Percentiles rank a stretch among this genome's conserved stretches.
phyloP scores from a whole-genome alignment of 306 rosid genomes.

The Vigna radiata region DNA sequence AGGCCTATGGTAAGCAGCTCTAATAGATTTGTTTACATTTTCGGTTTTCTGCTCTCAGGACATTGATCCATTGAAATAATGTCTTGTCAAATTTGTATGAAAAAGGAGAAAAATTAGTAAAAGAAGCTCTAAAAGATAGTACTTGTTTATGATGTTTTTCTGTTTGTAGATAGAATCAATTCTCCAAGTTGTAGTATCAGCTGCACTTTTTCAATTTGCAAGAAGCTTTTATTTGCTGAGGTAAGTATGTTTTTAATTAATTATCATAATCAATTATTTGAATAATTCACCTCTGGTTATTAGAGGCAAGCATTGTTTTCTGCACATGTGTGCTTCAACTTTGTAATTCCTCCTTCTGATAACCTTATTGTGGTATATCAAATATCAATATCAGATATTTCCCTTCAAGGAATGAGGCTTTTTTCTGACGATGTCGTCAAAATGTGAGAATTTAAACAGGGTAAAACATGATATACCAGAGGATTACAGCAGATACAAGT shows the following conservation, averaged over 20 bases:
- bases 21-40: not conserved
- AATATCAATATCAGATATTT: not conserved
- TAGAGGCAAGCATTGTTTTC: not conserved
- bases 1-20: not conserved
- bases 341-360: not conserved
- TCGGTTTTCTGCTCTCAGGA: not conserved
- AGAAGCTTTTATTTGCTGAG: slow-evolving; percentile 87
- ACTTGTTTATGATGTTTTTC: slow-evolving; percentile 23
- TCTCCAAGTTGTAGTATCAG: slow-evolving; percentile 87
- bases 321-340: not conserved
- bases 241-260: slow-evolving; percentile 49
- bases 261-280: not conserved
- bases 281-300: not conserved
- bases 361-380: not conserved
- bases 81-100: not conserved
- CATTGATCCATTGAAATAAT: not conserved
- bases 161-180: slow-evolving; percentile 79
- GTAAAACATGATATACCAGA: not conserved
- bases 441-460: not conserved
- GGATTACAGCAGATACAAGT: not conserved
- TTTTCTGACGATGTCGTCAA: not conserved
- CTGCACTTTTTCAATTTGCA: slow-evolving; percentile 81
- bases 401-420: slow-evolving; percentile 15
- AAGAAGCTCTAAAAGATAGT: not conserved
- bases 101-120: not conserved